Evolutionary conservation across 495 filamentous ascomycete genomes (phyloP), one percentile per base, ranked within the genome.

Genomic region (Podospora sp.): DNA sequence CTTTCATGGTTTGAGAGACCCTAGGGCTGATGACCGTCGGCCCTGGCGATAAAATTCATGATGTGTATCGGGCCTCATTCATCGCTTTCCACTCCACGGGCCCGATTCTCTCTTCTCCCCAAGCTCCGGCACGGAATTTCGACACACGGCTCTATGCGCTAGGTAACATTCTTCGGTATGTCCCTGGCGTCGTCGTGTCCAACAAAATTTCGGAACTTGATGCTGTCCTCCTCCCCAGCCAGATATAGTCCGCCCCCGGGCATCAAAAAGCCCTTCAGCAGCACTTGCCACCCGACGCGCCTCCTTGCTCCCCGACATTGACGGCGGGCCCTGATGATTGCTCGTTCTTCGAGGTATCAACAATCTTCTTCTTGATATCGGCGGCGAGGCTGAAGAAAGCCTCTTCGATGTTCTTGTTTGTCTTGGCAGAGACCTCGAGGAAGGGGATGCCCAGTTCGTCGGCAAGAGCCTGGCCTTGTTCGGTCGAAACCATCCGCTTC

Each of bases 351-450:
- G 90, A 88, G 49, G 89, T 97, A 74, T 94, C 92, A 76, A 93
- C 90, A 73, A 94, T 90, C 65, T 91, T 83, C 84, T 97, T 97
- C 88, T 99, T 99, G 82, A 99, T 99, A 77, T 97, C 96, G 60
- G 90, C 86, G 20, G 95, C 95, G 66, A 99, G 89, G 79, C 84
- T 92, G 79, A 94, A 98, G 78, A 99, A 99, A 2, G 95, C 95
- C 84, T 98, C 93, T 80, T 99, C 95, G 70, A 99, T 94, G 81
- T 98, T 99, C 88, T 96, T 97, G 81, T 98, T 98, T 82, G 91
- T 92, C 85, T 98, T 98, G 63, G 95, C 95, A 22, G 92, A 96
- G 53, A 99, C 95, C 77, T 99, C 95, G 76, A 99, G 89, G 83
- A 99, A 99, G 6, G 96, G 95, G 68, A 99, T 97, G 69, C 93